Percentiles rank a stretch among this genome's conserved stretches.
phyloP scores from a whole-genome alignment of 768 basidiomycete species.

The Pleurotus tuoliensis region DNA sequence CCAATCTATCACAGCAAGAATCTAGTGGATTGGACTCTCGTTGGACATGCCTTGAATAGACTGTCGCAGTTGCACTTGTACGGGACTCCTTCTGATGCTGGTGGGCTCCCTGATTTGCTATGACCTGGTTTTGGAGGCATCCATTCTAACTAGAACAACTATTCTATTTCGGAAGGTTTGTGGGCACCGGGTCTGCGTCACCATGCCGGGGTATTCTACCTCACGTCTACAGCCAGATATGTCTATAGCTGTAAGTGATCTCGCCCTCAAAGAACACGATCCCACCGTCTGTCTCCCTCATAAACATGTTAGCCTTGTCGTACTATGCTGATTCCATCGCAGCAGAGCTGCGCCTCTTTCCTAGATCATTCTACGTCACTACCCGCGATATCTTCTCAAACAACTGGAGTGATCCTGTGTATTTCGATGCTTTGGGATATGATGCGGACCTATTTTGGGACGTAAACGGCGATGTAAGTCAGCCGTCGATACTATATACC shows the following conservation, averaged over 20 bases:
- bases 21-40: slow-evolving; percentile 30
- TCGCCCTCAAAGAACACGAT: neutral
- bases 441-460: slow-evolving; percentile 41
- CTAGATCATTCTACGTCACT: slow-evolving; percentile 35
- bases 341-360: slow-evolving; percentile 34
- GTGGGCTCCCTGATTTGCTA: slow-evolving; percentile 13
- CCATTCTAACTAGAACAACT: neutral
- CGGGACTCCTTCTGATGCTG: slow-evolving; percentile 35
- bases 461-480: slow-evolving; percentile 27
- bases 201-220: slow-evolving; percentile 30
- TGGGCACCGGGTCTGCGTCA: slow-evolving; percentile 35
- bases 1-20: slow-evolving; percentile 40
- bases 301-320: neutral
- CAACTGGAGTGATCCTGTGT: slow-evolving; percentile 37
- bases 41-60: slow-evolving; percentile 33
- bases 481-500: neutral
- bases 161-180: slow-evolving; percentile 17
- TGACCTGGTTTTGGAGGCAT: no score
- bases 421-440: slow-evolving; percentile 36
- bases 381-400: slow-evolving; percentile 35
- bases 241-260: slow-evolving; percentile 31
- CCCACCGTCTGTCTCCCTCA: no score
- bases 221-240: slow-evolving; percentile 32
- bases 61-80: slow-evolving; percentile 31
- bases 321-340: neutral